These are phyloP conservation scores for Wickerhamiella lipophila DNA, from an alignment of 805 yeast genomes.

Conservation along the genomic window DNA sequence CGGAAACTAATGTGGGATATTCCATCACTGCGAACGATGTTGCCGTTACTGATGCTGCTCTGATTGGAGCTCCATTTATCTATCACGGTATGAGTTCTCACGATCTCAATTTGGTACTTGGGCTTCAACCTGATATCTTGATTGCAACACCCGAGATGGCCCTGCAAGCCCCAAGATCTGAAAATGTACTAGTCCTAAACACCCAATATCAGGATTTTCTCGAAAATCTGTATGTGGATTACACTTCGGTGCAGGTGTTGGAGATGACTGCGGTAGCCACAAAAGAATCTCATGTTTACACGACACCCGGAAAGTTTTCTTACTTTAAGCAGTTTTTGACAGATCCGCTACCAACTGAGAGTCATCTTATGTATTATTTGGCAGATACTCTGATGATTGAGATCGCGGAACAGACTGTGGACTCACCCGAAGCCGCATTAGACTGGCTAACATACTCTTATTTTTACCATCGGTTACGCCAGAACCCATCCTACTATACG, in stretches of 20 bases:
- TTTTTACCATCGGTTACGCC: conserved; percentile 65
- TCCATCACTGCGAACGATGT: neutral
- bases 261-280: conserved; percentile 25
- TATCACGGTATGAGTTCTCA: conserved; percentile 37
- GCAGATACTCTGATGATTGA: conserved; percentile 64
- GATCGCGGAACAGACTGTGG: conserved; percentile 51
- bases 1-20: neutral
- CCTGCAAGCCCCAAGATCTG: conserved; percentile 20
- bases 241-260: conserved; percentile 42
- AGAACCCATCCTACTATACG: conserved; percentile 86
- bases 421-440: conserved; percentile 67
- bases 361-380: conserved; percentile 45
- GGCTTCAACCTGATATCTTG: conserved; percentile 42
- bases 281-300: conserved; percentile 37
- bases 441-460: conserved; percentile 82
- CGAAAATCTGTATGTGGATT: conserved; percentile 59
- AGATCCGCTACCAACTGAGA: conserved; percentile 75
- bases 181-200: conserved; percentile 48
- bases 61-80: neutral
- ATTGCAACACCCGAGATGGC: conserved; percentile 50
- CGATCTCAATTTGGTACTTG: conserved; percentile 43
- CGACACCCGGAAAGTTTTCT: conserved; percentile 41
- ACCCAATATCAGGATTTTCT: conserved; percentile 61
- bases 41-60: neutral
- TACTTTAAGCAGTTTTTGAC: conserved; percentile 61